phyloP scores from a whole-genome alignment of 176 grass and related monocot species.

The Phoenix dactylifera region DNA sequence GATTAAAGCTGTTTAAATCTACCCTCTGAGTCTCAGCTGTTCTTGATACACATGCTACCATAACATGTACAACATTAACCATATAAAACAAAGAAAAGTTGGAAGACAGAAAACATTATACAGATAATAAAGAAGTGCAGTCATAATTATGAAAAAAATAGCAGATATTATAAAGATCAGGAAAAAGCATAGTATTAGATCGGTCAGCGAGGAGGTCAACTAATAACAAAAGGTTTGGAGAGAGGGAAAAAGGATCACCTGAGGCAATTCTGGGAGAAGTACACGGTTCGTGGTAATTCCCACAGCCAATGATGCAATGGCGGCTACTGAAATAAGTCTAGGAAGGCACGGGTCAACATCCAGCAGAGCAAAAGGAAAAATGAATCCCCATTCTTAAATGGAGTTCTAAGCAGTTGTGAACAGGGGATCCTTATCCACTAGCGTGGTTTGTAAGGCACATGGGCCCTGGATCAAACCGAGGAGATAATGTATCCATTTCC shows the following conservation, averaged over 20 bases:
- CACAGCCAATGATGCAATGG: conserved; percentile 46
- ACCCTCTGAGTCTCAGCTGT: no score
- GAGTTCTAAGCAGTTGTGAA: conserved; percentile 56
- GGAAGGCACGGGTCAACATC: conserved; percentile 77
- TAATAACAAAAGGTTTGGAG: no score
- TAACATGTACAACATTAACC: no score
- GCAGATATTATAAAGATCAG: no score
- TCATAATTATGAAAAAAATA: no score
- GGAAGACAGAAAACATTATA: no score
- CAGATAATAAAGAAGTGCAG: no score
- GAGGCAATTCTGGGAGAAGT: conserved; percentile 57
- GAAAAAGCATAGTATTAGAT: no score
- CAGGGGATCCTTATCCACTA: conserved; percentile 37
- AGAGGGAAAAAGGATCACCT: conserved; percentile 24
- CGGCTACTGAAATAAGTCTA: conserved; percentile 68
- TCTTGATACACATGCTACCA: no score
- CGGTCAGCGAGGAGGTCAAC: no score
- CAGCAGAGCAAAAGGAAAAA: conserved; percentile 62
- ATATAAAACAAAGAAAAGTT: no score
- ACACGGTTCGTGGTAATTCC: conserved; percentile 58
- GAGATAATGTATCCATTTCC: conserved; percentile 55
- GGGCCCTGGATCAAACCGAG: conserved; percentile 55
- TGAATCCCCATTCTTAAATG: conserved; percentile 39
- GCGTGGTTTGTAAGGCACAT: conserved; percentile 83
- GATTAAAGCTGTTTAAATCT: no score